Base-by-base conservation (phyloP, 129 eudicot species). In the Flaveria sonorensis region DNA sequence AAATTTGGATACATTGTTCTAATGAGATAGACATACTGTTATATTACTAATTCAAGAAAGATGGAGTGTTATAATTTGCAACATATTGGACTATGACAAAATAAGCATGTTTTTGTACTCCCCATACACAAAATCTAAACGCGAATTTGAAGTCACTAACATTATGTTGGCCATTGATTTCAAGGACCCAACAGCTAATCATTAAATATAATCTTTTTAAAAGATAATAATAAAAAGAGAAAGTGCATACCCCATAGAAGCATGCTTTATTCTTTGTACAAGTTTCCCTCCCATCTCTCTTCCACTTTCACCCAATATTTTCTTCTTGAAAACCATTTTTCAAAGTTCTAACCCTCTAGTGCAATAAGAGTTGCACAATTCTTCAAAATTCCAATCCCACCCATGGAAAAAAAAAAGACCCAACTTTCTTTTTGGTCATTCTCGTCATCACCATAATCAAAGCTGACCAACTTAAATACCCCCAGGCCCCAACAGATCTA, bases 401-500 rank as follows among this genome's bases (percentile, higher is more conserved):
- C 63, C 53, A 16, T 70, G 42, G 19, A 61, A 19, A 60, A 46
- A 62, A 61, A 28, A 60, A 45, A 48, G 61, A 16, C 82, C 7
- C 62, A 70, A 61, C 64, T 3, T 70, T 46, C 65, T 78, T 78
- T 77, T 70, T 46, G 21, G 9, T 62, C 51, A 23, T 39, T 62
- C 68, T 28, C 68, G 6, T 21, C 68, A 48, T 23, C 68, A 48
- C 28, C 51, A 78, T 78, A 77, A 70, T 68, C 36, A 74, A 65
- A 66, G 79, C 84, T 80, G 84, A 80, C 84, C 84, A 81, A 56
- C 76, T 74, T 81, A 81, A 5, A 81, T 74, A 73, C 75, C 75
- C 13, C 2, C 11, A 45, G 11, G 13, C 42, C 78, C 70, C 47
- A 72, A 64, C 61, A 73, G 72, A 47, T 79, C 66, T 1, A 71